phyloP scores from a whole-genome alignment of 495 filamentous ascomycete species.

The Aspergillus panamensis region DNA sequence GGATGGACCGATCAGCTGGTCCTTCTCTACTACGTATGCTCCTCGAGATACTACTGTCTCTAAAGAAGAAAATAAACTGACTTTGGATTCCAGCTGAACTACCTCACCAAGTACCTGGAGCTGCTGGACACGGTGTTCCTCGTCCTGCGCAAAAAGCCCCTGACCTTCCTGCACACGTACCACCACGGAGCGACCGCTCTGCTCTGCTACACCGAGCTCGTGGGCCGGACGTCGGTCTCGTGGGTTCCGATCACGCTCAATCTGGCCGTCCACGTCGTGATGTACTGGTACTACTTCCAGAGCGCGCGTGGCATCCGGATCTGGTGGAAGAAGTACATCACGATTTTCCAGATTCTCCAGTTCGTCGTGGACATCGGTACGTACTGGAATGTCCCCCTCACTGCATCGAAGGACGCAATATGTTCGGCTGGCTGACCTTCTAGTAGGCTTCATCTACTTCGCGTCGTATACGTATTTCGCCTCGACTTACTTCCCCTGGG shows the following conservation, averaged over 20 bases:
- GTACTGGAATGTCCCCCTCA: too few relatives aligned
- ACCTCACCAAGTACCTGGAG: constrained; percentile 70
- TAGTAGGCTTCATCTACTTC: constrained; percentile 80
- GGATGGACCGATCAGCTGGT: constrained; percentile 66
- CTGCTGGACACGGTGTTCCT: constrained; percentile 68
- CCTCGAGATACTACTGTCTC: too few relatives aligned
- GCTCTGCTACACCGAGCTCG: constrained; percentile 69
- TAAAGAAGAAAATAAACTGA: too few relatives aligned
- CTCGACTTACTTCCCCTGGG: constrained; percentile 78
- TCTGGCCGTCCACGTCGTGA: constrained; percentile 64
- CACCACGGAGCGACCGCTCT: constrained; percentile 71
- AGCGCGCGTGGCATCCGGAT: constrained; percentile 52
- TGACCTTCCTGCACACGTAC: constrained; percentile 74
- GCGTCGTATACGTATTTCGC: constrained; percentile 85
- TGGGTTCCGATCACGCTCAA: constrained; percentile 69
- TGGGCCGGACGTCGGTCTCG: constrained; percentile 62
- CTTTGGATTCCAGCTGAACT: constrained; percentile 56
- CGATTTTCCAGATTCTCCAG: constrained; percentile 51
- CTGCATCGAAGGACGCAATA: too few relatives aligned
- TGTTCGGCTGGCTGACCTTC: too few relatives aligned
- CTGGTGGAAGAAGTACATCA: constrained; percentile 58
- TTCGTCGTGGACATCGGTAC: constrained; percentile 54
- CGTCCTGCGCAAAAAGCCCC: constrained; percentile 69
- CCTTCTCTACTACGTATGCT: constrained; percentile 64
- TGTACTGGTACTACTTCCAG: constrained; percentile 64